Evolutionary conservation across 108 stramenopile genomes (phyloP), one percentile per base, ranked within the genome.

Genomic region (Nannochloropsis granulata): DNA sequence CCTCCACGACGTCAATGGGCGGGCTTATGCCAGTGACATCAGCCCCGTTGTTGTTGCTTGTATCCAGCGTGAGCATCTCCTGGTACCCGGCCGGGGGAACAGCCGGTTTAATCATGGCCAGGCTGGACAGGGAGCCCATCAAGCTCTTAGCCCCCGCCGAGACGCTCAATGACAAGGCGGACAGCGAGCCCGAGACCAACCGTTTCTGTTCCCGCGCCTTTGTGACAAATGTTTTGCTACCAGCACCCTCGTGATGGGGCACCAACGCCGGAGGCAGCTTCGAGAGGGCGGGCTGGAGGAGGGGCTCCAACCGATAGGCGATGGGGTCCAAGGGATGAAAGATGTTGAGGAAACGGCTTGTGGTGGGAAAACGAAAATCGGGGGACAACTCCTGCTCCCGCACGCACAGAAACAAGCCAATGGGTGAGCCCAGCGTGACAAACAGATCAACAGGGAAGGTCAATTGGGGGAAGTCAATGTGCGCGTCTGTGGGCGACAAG

Each of bases 251-350:
- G 19, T 82, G 81, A 26, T 85, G 81, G n/a, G 85, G 85, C 13
- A 85, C 81, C 11, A 82, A 13, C 43, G 34, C 81, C 2, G 85
- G 85, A n/a, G 44, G n/a, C 43, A 56, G n/a, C n/a, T 23, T 0
- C 12, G 24, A 14, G 10, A 85, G 81, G 19, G 44, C 11, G 14
- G 19, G 14, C 23, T 85, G 80, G 23, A 85, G 25, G 42, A 81
- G 81, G 23, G 85, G 85, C 71, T 85, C 85, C 19, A 85, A 3
- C 12, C 85, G 46, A 24, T 81, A 85, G 23, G 85, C 85, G 10
- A 85, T 81, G 21, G 85, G 85, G 81, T 85, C 85, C 42, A 16
- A 43, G n/a, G 85, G 85, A 43, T 85, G 85, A 42, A 85, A 85
- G n/a, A 85, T 24, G 78, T 85, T 85, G 43, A 82, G 13, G 81